phyloP scores from a whole-genome alignment of 257 asterid species.

The Verbascum thapsus region DNA sequence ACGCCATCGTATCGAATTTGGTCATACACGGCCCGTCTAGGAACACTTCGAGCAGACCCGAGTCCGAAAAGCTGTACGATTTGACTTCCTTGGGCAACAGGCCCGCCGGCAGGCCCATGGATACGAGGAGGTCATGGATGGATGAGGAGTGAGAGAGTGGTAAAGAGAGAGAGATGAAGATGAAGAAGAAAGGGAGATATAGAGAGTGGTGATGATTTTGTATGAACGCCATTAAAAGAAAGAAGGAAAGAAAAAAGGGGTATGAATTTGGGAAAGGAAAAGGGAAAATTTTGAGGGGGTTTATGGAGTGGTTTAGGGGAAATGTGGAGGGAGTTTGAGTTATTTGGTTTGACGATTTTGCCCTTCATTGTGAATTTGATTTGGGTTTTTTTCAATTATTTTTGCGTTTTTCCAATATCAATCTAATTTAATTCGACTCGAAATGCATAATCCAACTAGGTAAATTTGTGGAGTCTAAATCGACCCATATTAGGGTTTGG shows the following conservation, averaged over 20 bases:
- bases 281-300: slow-evolving; percentile 26
- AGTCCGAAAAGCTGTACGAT: slow-evolving; percentile 57
- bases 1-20: slow-evolving; percentile 86
- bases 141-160: slow-evolving; percentile 33
- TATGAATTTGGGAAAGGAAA: slow-evolving; percentile 12
- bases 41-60: slow-evolving; percentile 72
- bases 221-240: slow-evolving; percentile 38
- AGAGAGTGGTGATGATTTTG: slow-evolving; percentile 20
- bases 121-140: slow-evolving; percentile 75
- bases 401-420: too few species aligned
- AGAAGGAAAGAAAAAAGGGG: not conserved
- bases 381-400: slow-evolving; percentile 19
- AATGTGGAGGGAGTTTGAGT: slow-evolving; percentile 39
- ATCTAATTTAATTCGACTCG: too few species aligned
- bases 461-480: not conserved
- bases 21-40: slow-evolving; percentile 84
- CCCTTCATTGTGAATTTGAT: slow-evolving; percentile 22
- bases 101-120: slow-evolving; percentile 87
- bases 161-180: slow-evolving; percentile 24
- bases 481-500: slow-evolving; percentile 7
- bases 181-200: slow-evolving; percentile 18
- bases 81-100: slow-evolving; percentile 72
- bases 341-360: slow-evolving; percentile 23
- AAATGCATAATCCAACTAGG: too few species aligned
- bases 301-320: slow-evolving; percentile 40